A percentile compares a stretch with the other conserved stretches of the same genome.
Conservation (phyloP, 2,329 filamentous ascomycete genomes). For the Pseudopithomyces maydicus region DNA sequence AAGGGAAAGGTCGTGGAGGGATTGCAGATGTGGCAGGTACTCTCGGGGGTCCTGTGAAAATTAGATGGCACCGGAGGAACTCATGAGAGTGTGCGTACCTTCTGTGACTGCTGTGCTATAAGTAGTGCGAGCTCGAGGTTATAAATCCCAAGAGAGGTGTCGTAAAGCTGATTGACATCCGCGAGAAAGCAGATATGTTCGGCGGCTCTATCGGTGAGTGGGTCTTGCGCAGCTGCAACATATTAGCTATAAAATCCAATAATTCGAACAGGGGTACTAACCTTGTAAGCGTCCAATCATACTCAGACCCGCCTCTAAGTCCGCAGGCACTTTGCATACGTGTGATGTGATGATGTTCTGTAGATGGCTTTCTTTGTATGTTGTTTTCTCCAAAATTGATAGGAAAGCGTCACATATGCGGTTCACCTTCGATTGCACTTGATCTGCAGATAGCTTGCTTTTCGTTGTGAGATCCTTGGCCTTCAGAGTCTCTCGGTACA, state of each 20-base stretch:
- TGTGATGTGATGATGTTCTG: conserved; percentile 95
- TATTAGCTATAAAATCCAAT: conserved; percentile 7
- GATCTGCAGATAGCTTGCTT: conserved; percentile 21
- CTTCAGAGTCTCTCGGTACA: conserved; percentile 86
- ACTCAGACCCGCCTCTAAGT: conserved; percentile 80
- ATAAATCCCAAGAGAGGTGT: conserved; percentile 88
- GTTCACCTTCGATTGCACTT: conserved; percentile 72
- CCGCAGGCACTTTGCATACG: conserved; percentile 90
- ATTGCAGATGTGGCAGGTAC: conserved; percentile 92
- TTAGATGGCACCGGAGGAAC: not conserved
- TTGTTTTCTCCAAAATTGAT: conserved; percentile 61
- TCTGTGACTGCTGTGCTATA: conserved; percentile 93
- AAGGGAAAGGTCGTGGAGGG: conserved; percentile 74
- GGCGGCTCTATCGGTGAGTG: conserved; percentile 81
- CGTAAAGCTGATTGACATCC: conserved; percentile 89
- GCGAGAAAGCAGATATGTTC: conserved; percentile 98
- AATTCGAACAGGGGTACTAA: conserved; percentile 23
- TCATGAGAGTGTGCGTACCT: conserved; percentile 47
- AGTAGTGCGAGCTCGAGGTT: conserved; percentile 87
- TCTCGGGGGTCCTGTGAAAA: conserved; percentile 74
- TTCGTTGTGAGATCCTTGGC: conserved; percentile 26
- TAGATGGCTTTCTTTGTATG: conserved; percentile 64
- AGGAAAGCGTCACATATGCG: conserved; percentile 86
- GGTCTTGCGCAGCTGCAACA: conserved; percentile 44
- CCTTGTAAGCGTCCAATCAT: conserved; percentile 75